A percentile compares a stretch with the other conserved stretches of the same genome.
Conservation (phyloP, 2,329 filamentous ascomycete species). For the Dactylellina drechsleri region DNA sequence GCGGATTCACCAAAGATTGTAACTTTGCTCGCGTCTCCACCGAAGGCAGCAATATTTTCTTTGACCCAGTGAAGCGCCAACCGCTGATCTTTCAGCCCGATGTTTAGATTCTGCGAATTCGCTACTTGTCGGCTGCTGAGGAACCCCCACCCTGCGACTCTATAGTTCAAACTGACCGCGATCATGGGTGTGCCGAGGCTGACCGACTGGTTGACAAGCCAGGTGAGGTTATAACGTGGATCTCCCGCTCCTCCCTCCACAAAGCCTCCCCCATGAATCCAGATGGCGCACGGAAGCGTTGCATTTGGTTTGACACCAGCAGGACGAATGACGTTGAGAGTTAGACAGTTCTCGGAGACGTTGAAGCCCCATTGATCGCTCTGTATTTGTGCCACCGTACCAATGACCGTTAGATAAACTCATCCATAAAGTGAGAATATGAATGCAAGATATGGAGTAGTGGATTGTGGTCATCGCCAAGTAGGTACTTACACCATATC, state of each 20-base stretch:
- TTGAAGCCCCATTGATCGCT: background rate
- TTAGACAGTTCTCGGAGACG: slow-evolving; percentile 60
- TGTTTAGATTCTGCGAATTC: slow-evolving; percentile 66
- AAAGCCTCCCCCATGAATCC: slow-evolving; percentile 65
- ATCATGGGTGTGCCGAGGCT: slow-evolving; percentile 68
- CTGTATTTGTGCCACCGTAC: background rate
- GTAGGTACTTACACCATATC: slow-evolving; percentile 58
- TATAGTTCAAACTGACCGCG: slow-evolving; percentile 68
- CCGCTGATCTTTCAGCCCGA: slow-evolving; percentile 74
- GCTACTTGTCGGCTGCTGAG: slow-evolving; percentile 64
- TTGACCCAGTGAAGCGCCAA: slow-evolving; percentile 70
- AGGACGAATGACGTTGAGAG: slow-evolving; percentile 60
- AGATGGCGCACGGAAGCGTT: slow-evolving; percentile 60
- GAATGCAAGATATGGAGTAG: slow-evolving; percentile 53
- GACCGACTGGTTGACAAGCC: slow-evolving; percentile 68
- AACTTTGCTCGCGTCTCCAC: slow-evolving; percentile 69
- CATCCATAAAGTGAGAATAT: slow-evolving; percentile 16
- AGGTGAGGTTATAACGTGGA: slow-evolving; percentile 71
- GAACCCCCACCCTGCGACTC: slow-evolving; percentile 67
- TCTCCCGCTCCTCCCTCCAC: slow-evolving; percentile 66
- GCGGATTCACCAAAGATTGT: slow-evolving; percentile 74
- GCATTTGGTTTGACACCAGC: slow-evolving; percentile 13
- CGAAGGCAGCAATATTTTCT: slow-evolving; percentile 70
- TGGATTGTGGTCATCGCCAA: no score
- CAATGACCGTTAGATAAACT: no score